Base-by-base conservation (phyloP, 495 filamentous ascomycete species). In the Ascobolus immersus region DNA sequence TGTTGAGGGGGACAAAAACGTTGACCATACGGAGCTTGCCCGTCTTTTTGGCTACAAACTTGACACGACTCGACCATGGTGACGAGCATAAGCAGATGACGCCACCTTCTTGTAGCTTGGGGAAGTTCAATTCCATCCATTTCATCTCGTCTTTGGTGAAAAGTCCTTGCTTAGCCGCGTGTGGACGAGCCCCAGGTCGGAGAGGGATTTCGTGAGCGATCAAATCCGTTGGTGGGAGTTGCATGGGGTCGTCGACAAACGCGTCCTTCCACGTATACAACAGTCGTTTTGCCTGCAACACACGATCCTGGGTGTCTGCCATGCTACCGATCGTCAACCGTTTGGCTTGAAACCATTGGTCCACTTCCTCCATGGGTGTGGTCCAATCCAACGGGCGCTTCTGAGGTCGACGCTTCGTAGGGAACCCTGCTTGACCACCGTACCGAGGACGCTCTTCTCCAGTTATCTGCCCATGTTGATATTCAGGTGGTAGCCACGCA, bases 391-490 rank as follows among this genome's bases (percentile, higher is more conserved):
- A 7, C 7, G 7, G 7, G 22, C 22, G 11, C 14, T 24, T 20
- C 17, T 14, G 9, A 9, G 9, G 6, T 20, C 9, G 14, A 24
- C 17, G n/a, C 5, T 34, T 27, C 28, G 22, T 25, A 25, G 22
- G 22, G 22, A 25, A 93, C 55, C 23, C 45, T 48, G 52, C 91
- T 80, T n/a, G n/a, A n/a, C n/a, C n/a, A n/a, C n/a, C n/a, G n/a
- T n/a, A n/a, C n/a, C n/a, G n/a, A n/a, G n/a, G n/a, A n/a, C n/a
- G n/a, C n/a, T n/a, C n/a, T n/a, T n/a, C n/a, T n/a, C n/a, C n/a
- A n/a, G n/a, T n/a, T n/a, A n/a, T n/a, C n/a, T n/a, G n/a, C n/a
- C n/a, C n/a, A n/a, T n/a, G n/a, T n/a, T n/a, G n/a, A n/a, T n/a
- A n/a, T n/a, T n/a, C n/a, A n/a, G n/a, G n/a, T n/a, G n/a, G n/a